These are phyloP conservation scores for Bolboschoenoplectus hybrid DNA, from an alignment of 202 grass and related monocot species.

Conservation along the genomic window DNA sequence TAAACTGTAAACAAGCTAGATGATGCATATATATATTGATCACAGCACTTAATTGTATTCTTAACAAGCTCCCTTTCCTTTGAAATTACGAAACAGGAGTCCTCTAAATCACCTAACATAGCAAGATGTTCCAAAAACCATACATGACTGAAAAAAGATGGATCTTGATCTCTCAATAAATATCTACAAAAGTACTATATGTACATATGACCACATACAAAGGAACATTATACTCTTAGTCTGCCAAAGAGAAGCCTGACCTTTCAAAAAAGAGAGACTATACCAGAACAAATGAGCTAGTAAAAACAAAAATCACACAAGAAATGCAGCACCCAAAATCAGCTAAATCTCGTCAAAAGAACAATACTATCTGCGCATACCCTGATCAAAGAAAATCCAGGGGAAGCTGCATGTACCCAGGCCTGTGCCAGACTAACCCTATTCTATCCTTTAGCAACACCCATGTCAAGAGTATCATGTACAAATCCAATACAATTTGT, in stretches of 20 bases:
- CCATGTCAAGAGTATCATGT: neutral
- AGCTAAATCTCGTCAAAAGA: conserved; percentile 18
- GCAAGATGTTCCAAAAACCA: neutral
- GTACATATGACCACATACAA: neutral
- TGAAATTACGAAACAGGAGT: neutral
- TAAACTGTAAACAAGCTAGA: neutral
- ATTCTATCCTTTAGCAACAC: neutral
- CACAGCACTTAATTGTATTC: neutral
- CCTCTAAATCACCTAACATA: neutral
- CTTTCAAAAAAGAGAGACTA: conserved; percentile 3
- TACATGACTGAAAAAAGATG: neutral
- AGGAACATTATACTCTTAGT: neutral
- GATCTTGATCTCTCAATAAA: neutral
- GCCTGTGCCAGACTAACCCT: conserved; percentile 8
- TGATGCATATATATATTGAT: neutral
- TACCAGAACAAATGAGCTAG: neutral
- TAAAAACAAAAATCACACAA: conserved; percentile 13
- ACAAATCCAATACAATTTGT: neutral
- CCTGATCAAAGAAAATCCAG: neutral
- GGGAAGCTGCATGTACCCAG: neutral
- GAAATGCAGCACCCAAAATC: neutral
- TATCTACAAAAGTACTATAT: conserved; percentile 4
- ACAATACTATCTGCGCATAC: conserved; percentile 7
- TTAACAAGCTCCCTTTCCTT: neutral
- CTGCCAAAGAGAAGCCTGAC: neutral